Evolutionary conservation across 1,139 yeast genomes (phyloP), one percentile per base, ranked within the genome.

Genomic region (Suhomyces choctaworum): DNA sequence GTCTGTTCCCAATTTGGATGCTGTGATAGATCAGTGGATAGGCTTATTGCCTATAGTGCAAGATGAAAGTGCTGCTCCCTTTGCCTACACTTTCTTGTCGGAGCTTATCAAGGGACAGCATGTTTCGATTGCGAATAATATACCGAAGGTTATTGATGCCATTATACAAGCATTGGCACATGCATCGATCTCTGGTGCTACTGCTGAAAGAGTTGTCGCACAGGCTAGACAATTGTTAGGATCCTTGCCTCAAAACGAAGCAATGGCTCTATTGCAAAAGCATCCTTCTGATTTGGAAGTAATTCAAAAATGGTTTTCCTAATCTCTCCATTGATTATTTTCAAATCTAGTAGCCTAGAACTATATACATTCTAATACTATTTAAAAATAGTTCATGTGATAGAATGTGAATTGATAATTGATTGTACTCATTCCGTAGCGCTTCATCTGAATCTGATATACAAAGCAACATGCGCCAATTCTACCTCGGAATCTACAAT

Each of bases 11-110:
- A 76, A 80, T 52, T 64, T 80, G 42, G 79, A 83, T 48, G 70
- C 73, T 17, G 75, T 85, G 14, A 66, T 87, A 35, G 74, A 71
- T 23, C 84, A 78, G 46, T 92, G 97, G 97, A 67, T 92, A 37
- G 74, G 75, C 44, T 75, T 89, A 10, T 74, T 92, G 50, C 98
- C 98, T 19, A 76, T 90, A 30, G 64, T 81, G 13, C 83, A 81
- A 49, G 97, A 92, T 60, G 86, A 81, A 28, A 94, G 86, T 49
- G 95, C 95, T 7, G 97, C 97, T 2, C 81, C 89, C n/a, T 87
- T 73, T 60, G 82, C 89, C 16, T 92, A 88, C 62, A 69, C 75
- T 46, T 90, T 88, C 58, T 70, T 92, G 52, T 67, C 82, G 19
- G 86, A 83, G 45, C 69, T 92, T 51, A 82, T 90, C 32, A 82